phyloP scores from a whole-genome alignment of 352 stramenopile species.

The Phytopythium helicoides region DNA sequence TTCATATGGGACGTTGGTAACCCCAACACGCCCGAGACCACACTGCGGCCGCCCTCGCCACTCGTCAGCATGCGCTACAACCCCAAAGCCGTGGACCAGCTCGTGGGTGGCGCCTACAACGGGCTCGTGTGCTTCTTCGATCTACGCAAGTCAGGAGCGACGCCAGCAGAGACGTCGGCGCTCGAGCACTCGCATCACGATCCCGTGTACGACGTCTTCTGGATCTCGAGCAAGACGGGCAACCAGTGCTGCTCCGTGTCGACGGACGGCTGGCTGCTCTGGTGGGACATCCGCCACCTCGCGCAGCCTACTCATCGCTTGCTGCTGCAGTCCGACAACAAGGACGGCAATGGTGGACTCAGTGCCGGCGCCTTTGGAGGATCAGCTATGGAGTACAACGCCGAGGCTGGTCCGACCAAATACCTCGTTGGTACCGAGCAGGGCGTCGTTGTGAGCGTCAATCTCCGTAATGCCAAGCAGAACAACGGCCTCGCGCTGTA shows the following conservation, averaged over 20 bases:
- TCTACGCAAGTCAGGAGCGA: slow-evolving; percentile 88
- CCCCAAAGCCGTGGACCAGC: slow-evolving; percentile 94
- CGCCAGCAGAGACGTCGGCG: slow-evolving; percentile 89
- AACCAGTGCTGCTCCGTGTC: slow-evolving; percentile 96
- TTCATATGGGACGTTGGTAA: slow-evolving; percentile 98
- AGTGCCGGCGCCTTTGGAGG: slow-evolving; percentile 84
- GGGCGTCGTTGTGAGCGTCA: slow-evolving; percentile 94
- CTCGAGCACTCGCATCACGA: slow-evolving; percentile 98
- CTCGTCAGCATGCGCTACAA: slow-evolving; percentile 95
- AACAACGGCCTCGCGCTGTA: slow-evolving; percentile 98
- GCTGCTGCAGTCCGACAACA: slow-evolving; percentile 54
- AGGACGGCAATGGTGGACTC: slow-evolving; percentile 34
- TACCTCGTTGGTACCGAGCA: slow-evolving; percentile 98
- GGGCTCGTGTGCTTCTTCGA: slow-evolving; percentile 97
- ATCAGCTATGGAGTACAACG: slow-evolving; percentile 96
- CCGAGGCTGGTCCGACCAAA: slow-evolving; percentile 94
- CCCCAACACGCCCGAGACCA: slow-evolving; percentile 95
- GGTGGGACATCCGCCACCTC: slow-evolving; percentile 89
- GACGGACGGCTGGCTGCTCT: slow-evolving; percentile 93
- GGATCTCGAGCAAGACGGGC: slow-evolving; percentile 95
- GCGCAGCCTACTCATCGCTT: slow-evolving; percentile 82
- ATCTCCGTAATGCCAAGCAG: slow-evolving; percentile 95
- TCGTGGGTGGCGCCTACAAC: slow-evolving; percentile 96
- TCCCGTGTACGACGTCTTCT: slow-evolving; percentile 96
- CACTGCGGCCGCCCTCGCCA: slow-evolving; percentile 88